Base-by-base conservation (phyloP, 495 filamentous ascomycete species). In the Penicillium turbatum region DNA sequence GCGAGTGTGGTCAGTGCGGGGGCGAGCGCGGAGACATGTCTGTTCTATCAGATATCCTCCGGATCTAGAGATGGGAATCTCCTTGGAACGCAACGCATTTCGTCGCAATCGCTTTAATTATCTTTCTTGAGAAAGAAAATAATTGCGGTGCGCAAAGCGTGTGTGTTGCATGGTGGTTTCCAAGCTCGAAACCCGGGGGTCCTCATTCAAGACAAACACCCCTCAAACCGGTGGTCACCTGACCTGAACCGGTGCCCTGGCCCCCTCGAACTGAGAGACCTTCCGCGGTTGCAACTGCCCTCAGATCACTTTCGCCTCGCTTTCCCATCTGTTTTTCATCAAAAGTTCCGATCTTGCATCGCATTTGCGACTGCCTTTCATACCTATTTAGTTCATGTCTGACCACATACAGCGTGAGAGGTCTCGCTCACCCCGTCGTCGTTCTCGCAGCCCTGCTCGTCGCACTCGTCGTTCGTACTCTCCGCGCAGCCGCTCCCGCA, bases 381-480 rank as follows among this genome's bases (percentile, higher is more conserved):
- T 59, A 72, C 66, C 63, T 62, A 66, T 68, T 58, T 67, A 62
- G 47, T 60, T 59, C 40, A 56, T 61, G 54, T 66, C 72, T 77
- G 66, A 77, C 67, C 66, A 64, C 60, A 48, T 64, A 51, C 82
- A 96, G 90, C 91, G 92, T 72, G 92, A 96, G 83, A 87, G 93
- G 74, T 93, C 90, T 74, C 89, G 91, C 71, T 93, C 89, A 57
- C 90, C 90, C 62, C 85, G 91, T 72, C 87, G 91, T 75, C 90
- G 90, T 65, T 86, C 85, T 68, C 87, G 92, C 65, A 86, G 83
- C 66, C 84, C 84, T 66, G 82, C 84, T 57, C 82, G 85, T 68
- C 84, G 83, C 55, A 76, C 71, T 65, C 89, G 89, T 70, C 86
- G 92, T 62, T 96, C 92, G 39, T 96, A 95, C 72, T 93, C 90